Conservation (phyloP, 2,329 filamentous ascomycete genomes). For the Ampelomyces quisqualis region DNA sequence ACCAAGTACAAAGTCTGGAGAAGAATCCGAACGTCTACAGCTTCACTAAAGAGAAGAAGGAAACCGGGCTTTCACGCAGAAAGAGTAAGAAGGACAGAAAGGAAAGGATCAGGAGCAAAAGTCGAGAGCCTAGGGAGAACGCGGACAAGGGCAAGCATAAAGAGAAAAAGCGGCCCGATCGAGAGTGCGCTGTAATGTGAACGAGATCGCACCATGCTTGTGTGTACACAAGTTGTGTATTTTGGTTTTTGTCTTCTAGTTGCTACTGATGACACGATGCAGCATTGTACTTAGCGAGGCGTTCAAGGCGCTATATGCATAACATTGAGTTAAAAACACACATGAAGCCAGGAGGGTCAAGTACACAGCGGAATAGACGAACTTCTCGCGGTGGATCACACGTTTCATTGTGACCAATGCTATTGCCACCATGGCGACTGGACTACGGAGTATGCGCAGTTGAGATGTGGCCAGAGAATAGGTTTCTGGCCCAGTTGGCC, state of each 20-base stretch:
- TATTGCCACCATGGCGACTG: too few species aligned
- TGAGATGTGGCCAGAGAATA: slow-evolving; percentile 30
- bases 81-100: slow-evolving; percentile 38
- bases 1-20: slow-evolving; percentile 19
- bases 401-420: too few species aligned
- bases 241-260: too few species aligned
- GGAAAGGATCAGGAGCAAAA: slow-evolving; percentile 43
- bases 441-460: too few species aligned
- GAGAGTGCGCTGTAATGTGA: slow-evolving; percentile 51
- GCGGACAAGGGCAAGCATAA: slow-evolving; percentile 33
- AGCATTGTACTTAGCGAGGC: too few species aligned
- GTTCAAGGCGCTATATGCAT: too few species aligned
- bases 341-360: too few species aligned
- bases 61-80: slow-evolving; percentile 22
- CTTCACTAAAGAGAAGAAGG: slow-evolving; percentile 28
- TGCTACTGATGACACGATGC: too few species aligned
- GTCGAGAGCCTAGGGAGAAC: slow-evolving; percentile 41
- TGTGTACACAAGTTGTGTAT: slow-evolving; percentile 4
- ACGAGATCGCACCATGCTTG: slow-evolving; percentile 2
- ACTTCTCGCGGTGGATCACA: too few species aligned
- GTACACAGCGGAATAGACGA: too few species aligned
- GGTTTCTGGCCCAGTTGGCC: too few species aligned
- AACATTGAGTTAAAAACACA: too few species aligned
- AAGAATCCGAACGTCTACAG: slow-evolving; percentile 13
- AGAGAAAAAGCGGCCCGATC: slow-evolving; percentile 40